phyloP scores from a whole-genome alignment of 768 basidiomycete species.

The Hirschioporus abietinus region DNA sequence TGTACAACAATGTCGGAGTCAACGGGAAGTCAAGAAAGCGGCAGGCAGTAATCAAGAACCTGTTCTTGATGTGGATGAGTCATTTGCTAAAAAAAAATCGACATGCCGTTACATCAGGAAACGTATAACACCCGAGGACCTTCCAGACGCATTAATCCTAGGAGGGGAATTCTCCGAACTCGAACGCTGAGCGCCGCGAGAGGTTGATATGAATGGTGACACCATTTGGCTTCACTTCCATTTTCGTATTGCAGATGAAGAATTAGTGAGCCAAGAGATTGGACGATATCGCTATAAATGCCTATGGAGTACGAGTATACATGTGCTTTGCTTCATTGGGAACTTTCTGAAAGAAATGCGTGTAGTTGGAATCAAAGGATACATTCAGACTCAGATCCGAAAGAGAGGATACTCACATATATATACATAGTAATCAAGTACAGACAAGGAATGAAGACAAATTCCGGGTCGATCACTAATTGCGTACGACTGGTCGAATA shows the following conservation, averaged over 20 bases:
- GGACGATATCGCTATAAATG: background rate
- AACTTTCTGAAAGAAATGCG: background rate
- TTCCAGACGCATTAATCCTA: too few relatives aligned
- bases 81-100: too few relatives aligned
- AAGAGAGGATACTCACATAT: background rate
- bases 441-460: background rate
- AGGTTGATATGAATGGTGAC: too few relatives aligned
- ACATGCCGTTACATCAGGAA: too few relatives aligned
- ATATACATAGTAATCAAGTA: background rate
- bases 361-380: background rate
- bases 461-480: background rate
- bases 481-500: constrained; percentile 51
- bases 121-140: too few relatives aligned
- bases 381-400: background rate
- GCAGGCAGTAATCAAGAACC: too few relatives aligned
- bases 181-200: too few relatives aligned
- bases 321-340: background rate
- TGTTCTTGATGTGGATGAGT: too few relatives aligned
- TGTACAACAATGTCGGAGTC: too few relatives aligned
- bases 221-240: too few relatives aligned
- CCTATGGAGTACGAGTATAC: background rate
- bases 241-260: background rate
- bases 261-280: background rate
- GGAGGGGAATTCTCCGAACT: too few relatives aligned
- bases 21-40: too few relatives aligned